A percentile compares a stretch with the other conserved stretches of the same genome.
Conservation (phyloP, 805 yeast genomes). For the Yarrowia deformans region DNA sequence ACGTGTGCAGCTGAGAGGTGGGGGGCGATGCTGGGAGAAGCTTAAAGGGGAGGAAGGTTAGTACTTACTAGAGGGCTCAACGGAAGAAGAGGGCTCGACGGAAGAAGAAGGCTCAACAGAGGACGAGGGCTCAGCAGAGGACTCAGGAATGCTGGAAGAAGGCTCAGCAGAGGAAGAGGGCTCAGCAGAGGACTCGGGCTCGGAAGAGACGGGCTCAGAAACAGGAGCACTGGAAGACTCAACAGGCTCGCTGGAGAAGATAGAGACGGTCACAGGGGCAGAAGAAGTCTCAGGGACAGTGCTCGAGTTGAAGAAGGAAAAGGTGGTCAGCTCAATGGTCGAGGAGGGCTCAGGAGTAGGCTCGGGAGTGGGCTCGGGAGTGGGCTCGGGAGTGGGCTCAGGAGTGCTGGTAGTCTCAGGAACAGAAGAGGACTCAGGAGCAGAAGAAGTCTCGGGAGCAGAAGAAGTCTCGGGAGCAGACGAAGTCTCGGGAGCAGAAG, state of each 20-base stretch:
- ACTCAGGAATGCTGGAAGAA: background rate
- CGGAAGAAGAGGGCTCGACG: no score
- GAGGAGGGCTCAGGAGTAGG: conserved; percentile 1
- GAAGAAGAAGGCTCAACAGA: background rate
- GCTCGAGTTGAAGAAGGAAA: background rate
- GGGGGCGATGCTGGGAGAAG: no score
- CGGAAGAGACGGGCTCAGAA: background rate
- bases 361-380: background rate
- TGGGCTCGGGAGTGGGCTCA: conserved; percentile 2
- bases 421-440: background rate
- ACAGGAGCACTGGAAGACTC: no score
- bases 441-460: background rate
- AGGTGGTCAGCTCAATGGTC: background rate
- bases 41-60: no score
- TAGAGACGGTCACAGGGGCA: background rate
- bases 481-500: no score
- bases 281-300: background rate
- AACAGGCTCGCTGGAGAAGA: background rate
- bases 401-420: background rate
- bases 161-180: background rate
- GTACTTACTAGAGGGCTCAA: no score
- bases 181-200: background rate
- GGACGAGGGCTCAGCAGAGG: background rate
- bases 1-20: no score
- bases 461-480: background rate